phyloP scores from a whole-genome alignment of 176 grass and related monocot species.

The Juncus inflexus region DNA sequence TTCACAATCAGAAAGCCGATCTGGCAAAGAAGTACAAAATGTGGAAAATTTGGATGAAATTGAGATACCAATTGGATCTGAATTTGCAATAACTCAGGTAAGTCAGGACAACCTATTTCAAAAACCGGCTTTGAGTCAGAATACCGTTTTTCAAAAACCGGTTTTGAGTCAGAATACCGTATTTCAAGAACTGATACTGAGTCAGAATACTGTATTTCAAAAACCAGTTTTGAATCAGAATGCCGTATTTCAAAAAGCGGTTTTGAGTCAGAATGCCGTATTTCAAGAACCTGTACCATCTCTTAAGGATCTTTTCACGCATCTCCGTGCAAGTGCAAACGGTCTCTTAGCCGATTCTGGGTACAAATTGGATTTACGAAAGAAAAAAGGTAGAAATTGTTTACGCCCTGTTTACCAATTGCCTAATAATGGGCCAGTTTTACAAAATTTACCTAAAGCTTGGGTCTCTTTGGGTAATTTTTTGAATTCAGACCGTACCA shows the following conservation, averaged over 20 bases:
- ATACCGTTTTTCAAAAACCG: slow-evolving; percentile 38
- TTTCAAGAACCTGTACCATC: neutral
- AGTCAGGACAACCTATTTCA: neutral
- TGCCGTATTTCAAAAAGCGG: too few relatives aligned
- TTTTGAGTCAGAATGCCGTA: too few relatives aligned
- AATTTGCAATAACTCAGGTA: slow-evolving; percentile 24
- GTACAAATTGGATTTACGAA: slow-evolving; percentile 49
- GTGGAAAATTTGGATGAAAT: neutral
- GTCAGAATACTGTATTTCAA: too few relatives aligned
- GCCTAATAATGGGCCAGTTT: slow-evolving; percentile 29
- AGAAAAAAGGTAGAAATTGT: slow-evolving; percentile 36
- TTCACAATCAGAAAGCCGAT: neutral
- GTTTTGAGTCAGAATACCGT: slow-evolving; percentile 18
- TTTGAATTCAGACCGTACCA: neutral
- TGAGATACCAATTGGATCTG: slow-evolving; percentile 1
- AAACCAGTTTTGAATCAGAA: too few relatives aligned
- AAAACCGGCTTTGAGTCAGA: neutral
- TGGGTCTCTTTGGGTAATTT: slow-evolving; percentile 62
- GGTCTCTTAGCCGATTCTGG: slow-evolving; percentile 63
- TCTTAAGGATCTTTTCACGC: slow-evolving; percentile 37
- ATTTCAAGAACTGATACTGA: too few relatives aligned
- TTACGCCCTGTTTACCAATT: slow-evolving; percentile 30
- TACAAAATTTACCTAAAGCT: slow-evolving; percentile 58
- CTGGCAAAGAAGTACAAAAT: neutral
- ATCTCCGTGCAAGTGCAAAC: slow-evolving; percentile 65